phyloP scores from a whole-genome alignment of 2,329 filamentous ascomycete genomes.

The Amauroascus niger region DNA sequence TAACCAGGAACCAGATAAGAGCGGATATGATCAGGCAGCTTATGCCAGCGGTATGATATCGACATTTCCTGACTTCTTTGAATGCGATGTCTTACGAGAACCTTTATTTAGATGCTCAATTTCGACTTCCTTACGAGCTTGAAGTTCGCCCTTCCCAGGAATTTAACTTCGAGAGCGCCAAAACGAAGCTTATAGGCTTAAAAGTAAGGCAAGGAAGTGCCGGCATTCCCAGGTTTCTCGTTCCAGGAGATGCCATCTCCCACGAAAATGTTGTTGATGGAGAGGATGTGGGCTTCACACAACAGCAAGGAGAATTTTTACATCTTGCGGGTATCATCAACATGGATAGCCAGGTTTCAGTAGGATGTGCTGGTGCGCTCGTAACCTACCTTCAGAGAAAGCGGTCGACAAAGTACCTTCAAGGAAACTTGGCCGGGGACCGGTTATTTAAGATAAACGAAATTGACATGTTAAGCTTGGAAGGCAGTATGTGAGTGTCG shows the following conservation, averaged over 20 bases:
- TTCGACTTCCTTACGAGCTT: conserved; percentile 50
- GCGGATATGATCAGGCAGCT: conserved; percentile 24
- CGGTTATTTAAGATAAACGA: conserved; percentile 51
- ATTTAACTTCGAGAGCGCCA: conserved; percentile 59
- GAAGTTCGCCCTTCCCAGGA: conserved; percentile 62
- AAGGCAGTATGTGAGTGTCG: conserved; percentile 46
- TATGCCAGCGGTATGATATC: conserved; percentile 24
- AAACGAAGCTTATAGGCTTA: conserved; percentile 54
- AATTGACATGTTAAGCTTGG: conserved; percentile 66
- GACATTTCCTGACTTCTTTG: not conserved
- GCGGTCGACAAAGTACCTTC: conserved; percentile 52
- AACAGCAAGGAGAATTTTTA: conserved; percentile 54
- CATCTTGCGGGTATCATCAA: conserved; percentile 62
- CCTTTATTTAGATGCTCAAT: conserved; percentile 36
- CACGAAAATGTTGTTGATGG: conserved; percentile 33
- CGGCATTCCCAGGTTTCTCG: conserved; percentile 48
- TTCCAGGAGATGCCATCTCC: conserved; percentile 48
- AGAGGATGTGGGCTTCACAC: conserved; percentile 40
- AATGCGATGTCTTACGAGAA: conserved; percentile 13
- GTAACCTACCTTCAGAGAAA: conserved; percentile 67
- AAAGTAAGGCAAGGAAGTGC: conserved; percentile 42
- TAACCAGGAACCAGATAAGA: conserved; percentile 23
- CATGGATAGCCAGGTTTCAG: conserved; percentile 61
- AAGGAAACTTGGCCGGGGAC: conserved; percentile 48
- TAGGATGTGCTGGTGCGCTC: conserved; percentile 81